phyloP scores from a whole-genome alignment of 2,329 filamentous ascomycete genomes.

The Fusarium domesticum region DNA sequence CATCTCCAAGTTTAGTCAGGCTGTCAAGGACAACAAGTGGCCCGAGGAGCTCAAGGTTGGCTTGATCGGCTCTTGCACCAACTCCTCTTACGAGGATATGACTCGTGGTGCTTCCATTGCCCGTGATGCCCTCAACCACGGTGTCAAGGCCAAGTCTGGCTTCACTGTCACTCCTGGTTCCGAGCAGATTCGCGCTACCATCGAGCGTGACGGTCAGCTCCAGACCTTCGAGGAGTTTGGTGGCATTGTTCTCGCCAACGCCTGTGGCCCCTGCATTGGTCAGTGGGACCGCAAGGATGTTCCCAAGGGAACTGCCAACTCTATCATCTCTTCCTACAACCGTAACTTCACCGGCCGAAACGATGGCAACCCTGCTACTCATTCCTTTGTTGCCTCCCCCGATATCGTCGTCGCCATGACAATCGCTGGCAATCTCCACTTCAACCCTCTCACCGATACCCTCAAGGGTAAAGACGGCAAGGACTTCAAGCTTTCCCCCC shows the following conservation, averaged over 20 bases:
- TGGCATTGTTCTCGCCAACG: constrained; percentile 87
- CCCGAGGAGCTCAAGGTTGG: constrained; percentile 87
- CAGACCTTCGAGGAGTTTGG: constrained; percentile 82
- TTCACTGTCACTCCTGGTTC: constrained; percentile 97
- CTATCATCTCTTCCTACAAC: constrained; percentile 98
- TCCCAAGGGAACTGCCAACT: constrained; percentile 93
- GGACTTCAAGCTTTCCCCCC: constrained; percentile 82
- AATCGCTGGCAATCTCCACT: constrained; percentile 79
- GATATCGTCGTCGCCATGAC: constrained; percentile 86
- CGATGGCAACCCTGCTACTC: constrained; percentile 90
- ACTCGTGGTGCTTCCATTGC: constrained; percentile 89
- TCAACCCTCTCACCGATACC: constrained; percentile 91
- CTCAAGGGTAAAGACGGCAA: constrained; percentile 96
- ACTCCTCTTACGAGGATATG: constrained; percentile 99
- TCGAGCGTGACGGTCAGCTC: constrained; percentile 85
- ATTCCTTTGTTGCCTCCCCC: constrained; percentile 89
- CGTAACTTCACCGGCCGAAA: constrained; percentile 99
- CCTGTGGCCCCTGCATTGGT: constrained; percentile 89
- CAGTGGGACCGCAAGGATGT: constrained; percentile 95
- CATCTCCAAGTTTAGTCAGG: constrained; percentile 82
- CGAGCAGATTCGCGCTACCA: constrained; percentile 92
- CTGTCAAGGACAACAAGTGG: constrained; percentile 83
- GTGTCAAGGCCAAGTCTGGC: constrained; percentile 80
- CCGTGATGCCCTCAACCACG: constrained; percentile 85
- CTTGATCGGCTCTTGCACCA: constrained; percentile 96